Base-by-base conservation (phyloP, 257 asterid species). In the Jasminum sambac region DNA sequence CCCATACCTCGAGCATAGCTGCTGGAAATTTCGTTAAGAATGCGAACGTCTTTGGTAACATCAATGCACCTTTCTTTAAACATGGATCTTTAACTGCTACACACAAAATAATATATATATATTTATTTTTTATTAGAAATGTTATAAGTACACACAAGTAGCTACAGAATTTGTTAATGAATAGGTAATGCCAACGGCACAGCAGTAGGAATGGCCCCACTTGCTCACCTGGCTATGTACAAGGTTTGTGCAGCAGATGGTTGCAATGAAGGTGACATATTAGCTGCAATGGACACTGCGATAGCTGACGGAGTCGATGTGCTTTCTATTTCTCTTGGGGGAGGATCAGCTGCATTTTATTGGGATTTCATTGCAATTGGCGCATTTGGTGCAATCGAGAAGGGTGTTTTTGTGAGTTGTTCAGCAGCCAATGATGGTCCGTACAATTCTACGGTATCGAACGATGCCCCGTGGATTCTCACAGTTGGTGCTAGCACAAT, bases 201-300 rank as follows among this genome's bases (percentile, higher is more conserved):
- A 0, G 90, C 90, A 2, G 81, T 11, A 36, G 94, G 94, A 4
- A 67, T 81, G 24, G 90, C 89, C 1, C 90, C 94, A 6, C 82
- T 67, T 17, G 90, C 94, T 39, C 90, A 85, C 72, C 17, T 87
- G 43, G 89, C 94, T 0, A 19, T 81, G 1, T 85, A 85, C 80
- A 87, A 77, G 61, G 84, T 75, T 1, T 85, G 90, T n/a, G 37
- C 40, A 0, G 0, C 0, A 0, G 0, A 0, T 6, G 11, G 5
- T 10, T 87, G 92, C 41, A 7, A 42, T 0, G 88, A 82, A 0
- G 74, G 76, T 16, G 81, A 26, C 19, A 19, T 78, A 2, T 11
- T 87, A 37, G 92, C 92, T 0, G 89, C 77, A 2, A 80, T 84
- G 70, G 92, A 86, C 44, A 17, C 63, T 2, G 88, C 89, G 6